A percentile compares a stretch with the other conserved stretches of the same genome.
Evolutionary conservation across 2,329 filamentous ascomycete genomes (phyloP).

Genomic region (Aspergillus sp.): DNA sequence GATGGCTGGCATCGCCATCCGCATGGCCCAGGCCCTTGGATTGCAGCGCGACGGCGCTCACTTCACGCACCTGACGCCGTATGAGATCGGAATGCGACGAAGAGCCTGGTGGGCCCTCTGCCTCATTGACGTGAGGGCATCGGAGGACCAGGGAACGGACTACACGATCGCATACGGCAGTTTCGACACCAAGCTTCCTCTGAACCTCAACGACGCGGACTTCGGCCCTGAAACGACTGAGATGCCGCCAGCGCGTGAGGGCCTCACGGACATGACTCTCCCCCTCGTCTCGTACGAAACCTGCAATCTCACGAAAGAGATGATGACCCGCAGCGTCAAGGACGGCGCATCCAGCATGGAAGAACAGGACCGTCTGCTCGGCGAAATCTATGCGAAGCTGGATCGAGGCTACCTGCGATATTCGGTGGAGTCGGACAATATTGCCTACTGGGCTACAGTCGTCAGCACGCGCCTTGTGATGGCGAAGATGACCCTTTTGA

Average conservation of each 20-base stretch:
- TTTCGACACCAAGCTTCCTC: conserved; percentile 58
- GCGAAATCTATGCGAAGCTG: conserved; percentile 44
- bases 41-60: conserved; percentile 53
- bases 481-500: conserved; percentile 46
- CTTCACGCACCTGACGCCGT: conserved; percentile 54
- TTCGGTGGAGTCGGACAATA: conserved; percentile 33
- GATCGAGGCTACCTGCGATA: conserved; percentile 47
- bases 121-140: conserved; percentile 59
- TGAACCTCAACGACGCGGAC: conserved; percentile 52
- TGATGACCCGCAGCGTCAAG: neutral
- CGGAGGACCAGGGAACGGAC: conserved; percentile 64
- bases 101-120: conserved; percentile 39
- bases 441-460: conserved; percentile 51
- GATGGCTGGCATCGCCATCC: conserved; percentile 48
- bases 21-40: conserved; percentile 56
- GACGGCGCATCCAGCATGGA: neutral
- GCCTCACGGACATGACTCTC: conserved; percentile 55
- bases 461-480: conserved; percentile 35
- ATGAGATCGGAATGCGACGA: conserved; percentile 44
- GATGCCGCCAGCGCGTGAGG: conserved; percentile 49
- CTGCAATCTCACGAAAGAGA: conserved; percentile 32
- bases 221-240: conserved; percentile 29
- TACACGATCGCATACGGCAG: conserved; percentile 57
- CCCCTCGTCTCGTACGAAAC: conserved; percentile 37
- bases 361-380: conserved; percentile 47